Percentiles rank a stretch among this genome's conserved stretches.
These are phyloP conservation scores for Phyllosticta capitalensis DNA, from an alignment of 2,329 filamentous ascomycete genomes.

Conservation along the genomic window DNA sequence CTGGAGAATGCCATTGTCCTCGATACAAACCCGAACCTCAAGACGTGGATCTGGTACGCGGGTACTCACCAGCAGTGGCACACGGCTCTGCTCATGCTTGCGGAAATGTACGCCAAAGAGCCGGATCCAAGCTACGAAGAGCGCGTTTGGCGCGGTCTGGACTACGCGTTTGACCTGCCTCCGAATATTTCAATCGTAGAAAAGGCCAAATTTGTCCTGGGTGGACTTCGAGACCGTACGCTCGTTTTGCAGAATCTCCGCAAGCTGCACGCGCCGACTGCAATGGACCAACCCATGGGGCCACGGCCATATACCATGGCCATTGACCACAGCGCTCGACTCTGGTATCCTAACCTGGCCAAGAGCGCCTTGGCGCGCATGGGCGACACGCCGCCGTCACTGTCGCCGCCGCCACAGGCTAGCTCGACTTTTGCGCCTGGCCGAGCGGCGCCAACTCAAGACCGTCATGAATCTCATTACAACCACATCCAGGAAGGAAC, in stretches of 20 bases:
- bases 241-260: constrained; percentile 51
- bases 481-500: not conserved
- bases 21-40: constrained; percentile 43
- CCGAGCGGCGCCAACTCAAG: not conserved
- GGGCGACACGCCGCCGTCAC: not conserved
- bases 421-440: not conserved
- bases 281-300: constrained; percentile 24
- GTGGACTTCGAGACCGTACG: constrained; percentile 53
- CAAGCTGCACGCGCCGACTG: constrained; percentile 45
- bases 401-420: not conserved
- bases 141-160: constrained; percentile 61
- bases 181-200: constrained; percentile 40
- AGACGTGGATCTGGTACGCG: constrained; percentile 58
- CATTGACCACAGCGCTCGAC: constrained; percentile 1
- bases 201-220: constrained; percentile 53
- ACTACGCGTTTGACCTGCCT: constrained; percentile 61
- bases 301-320: constrained; percentile 8
- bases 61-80: constrained; percentile 61
- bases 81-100: constrained; percentile 56
- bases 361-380: constrained; percentile 1
- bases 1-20: constrained; percentile 47
- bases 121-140: constrained; percentile 47
- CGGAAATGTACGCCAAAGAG: constrained; percentile 54
- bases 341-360: constrained; percentile 9
- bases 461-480: not conserved